phyloP scores from a whole-genome alignment of 345 rosid genomes.

The Triadica sebifera region DNA sequence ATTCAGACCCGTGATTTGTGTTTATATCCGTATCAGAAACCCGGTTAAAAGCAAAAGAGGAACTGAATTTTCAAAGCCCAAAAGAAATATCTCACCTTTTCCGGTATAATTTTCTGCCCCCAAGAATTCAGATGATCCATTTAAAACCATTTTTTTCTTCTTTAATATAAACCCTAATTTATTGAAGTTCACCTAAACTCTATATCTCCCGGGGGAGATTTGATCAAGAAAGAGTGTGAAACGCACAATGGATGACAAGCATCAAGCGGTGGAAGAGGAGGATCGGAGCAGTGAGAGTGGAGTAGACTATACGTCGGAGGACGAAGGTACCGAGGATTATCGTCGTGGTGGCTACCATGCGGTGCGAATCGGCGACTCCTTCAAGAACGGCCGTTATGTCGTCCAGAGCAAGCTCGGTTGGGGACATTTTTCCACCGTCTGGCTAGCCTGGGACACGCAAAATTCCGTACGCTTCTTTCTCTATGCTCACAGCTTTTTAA shows the following conservation, averaged over 20 bases:
- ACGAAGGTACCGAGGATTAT: constrained; percentile 73
- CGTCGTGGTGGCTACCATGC: constrained; percentile 72
- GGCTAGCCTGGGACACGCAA: constrained; percentile 74
- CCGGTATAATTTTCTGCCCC: background rate
- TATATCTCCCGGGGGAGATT: background rate
- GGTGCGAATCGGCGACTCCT: constrained; percentile 59
- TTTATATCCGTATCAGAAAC: background rate
- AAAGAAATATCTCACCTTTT: constrained; percentile 3
- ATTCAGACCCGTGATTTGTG: background rate
- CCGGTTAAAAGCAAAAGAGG: background rate
- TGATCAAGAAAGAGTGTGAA: background rate
- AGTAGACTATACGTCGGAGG: constrained; percentile 62
- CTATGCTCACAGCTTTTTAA: background rate
- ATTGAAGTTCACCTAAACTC: background rate
- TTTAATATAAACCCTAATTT: background rate
- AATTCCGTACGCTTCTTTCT: constrained; percentile 35
- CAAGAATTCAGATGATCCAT: background rate
- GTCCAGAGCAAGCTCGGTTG: constrained; percentile 74
- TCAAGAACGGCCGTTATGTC: constrained; percentile 59
- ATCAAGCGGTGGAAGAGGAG: constrained; percentile 25
- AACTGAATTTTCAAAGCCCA: background rate
- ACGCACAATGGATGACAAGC: constrained; percentile 34
- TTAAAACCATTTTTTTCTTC: too few species aligned
- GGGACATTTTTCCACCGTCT: constrained; percentile 86
- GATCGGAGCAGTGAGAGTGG: constrained; percentile 48